Percentiles rank a stretch among this genome's conserved stretches.
phyloP scores from a whole-genome alignment of 73 alveolate species.

The Paramecium sexaurelia region DNA sequence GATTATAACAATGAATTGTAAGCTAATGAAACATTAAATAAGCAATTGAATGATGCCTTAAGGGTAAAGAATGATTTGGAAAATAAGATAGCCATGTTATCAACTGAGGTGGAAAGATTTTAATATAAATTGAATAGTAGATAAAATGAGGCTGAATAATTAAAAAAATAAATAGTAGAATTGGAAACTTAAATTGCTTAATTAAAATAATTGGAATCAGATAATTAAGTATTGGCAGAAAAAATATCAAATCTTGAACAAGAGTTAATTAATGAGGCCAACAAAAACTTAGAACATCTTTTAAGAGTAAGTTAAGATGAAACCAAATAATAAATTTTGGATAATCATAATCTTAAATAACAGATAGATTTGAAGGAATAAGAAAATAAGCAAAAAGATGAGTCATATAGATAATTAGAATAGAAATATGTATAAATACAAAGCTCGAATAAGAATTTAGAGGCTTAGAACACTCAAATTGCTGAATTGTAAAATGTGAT shows the following conservation, averaged over 20 bases:
- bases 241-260: neutral
- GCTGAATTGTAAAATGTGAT: neutral
- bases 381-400: neutral
- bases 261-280: neutral
- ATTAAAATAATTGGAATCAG: constrained; percentile 13
- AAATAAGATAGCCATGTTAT: constrained; percentile 48
- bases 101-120: constrained; percentile 52
- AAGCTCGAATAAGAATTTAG: neutral
- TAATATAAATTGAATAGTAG: constrained; percentile 30
- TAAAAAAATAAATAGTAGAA: neutral
- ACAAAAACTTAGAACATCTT: neutral
- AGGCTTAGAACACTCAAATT: neutral
- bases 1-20: neutral
- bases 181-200: neutral
- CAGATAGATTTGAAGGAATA: neutral
- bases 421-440: neutral
- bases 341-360: neutral
- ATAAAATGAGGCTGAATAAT: constrained; percentile 7
- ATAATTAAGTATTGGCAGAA: neutral
- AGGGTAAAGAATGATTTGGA: constrained; percentile 35
- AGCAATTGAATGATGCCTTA: constrained; percentile 18
- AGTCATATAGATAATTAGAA: neutral
- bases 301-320: neutral
- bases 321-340: neutral
- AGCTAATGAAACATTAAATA: neutral